A percentile compares a stretch with the other conserved stretches of the same genome.
phyloP scores from a whole-genome alignment of 1,139 yeast genomes.

The Williopsis jadinii region DNA sequence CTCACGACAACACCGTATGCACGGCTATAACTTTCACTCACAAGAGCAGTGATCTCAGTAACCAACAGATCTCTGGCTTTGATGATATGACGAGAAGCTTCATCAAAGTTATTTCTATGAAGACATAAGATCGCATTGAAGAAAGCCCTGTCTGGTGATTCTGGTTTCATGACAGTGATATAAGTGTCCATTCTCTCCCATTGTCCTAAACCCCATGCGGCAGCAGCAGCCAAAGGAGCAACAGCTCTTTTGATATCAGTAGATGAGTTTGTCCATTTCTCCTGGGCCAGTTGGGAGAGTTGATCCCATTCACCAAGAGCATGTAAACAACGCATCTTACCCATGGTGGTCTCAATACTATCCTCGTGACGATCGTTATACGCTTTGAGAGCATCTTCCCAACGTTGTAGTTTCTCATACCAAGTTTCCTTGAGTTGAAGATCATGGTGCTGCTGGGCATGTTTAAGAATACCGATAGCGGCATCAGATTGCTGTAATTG shows the following conservation, averaged over 20 bases:
- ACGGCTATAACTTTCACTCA: constrained; percentile 92
- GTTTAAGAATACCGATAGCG: constrained; percentile 92
- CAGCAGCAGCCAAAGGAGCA: constrained; percentile 98
- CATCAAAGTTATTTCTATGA: constrained; percentile 81
- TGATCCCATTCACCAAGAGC: constrained; percentile 99
- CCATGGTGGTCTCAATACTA: constrained; percentile 76
- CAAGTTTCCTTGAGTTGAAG: constrained; percentile 92
- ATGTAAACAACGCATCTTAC: constrained; percentile 95
- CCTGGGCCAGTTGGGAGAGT: constrained; percentile 75
- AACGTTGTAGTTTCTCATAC: constrained; percentile 93
- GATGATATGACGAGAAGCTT: constrained; percentile 71
- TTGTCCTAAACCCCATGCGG: constrained; percentile 97
- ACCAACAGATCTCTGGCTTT: constrained; percentile 85
- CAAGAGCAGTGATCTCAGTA: constrained; percentile 90
- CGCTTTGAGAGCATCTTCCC: constrained; percentile 96
- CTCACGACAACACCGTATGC: constrained; percentile 96
- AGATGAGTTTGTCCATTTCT: constrained; percentile 73
- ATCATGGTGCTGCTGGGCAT: constrained; percentile 91
- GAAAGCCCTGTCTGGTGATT: constrained; percentile 91
- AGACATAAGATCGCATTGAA: constrained; percentile 84
- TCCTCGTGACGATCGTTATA: constrained; percentile 65
- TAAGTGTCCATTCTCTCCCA: constrained; percentile 97
- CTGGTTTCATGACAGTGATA: constrained; percentile 81
- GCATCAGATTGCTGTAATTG: constrained; percentile 96
- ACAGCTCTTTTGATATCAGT: constrained; percentile 75